phyloP scores from a whole-genome alignment of 257 asterid genomes.

The Verbena officinalis region DNA sequence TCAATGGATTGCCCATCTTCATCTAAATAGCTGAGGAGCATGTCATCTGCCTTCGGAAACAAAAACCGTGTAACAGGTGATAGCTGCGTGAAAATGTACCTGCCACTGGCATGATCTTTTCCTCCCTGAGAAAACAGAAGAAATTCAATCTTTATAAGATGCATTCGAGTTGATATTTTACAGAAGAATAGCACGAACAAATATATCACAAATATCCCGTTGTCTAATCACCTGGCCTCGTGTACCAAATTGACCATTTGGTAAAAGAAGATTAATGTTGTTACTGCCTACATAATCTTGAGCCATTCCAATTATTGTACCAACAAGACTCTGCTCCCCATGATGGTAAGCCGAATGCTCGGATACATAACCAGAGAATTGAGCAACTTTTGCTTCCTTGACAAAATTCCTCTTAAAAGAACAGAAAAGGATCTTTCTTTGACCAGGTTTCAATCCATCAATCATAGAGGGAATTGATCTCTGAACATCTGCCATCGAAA shows the following conservation, averaged over 20 bases:
- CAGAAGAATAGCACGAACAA: background rate
- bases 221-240: constrained; percentile 66
- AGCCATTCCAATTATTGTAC: constrained; percentile 98
- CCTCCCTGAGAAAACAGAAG: constrained; percentile 84
- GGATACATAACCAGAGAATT: constrained; percentile 94
- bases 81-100: constrained; percentile 80
- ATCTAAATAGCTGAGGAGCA: constrained; percentile 74
- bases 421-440: constrained; percentile 90
- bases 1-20: constrained; percentile 96
- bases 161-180: background rate
- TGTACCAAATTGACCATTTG: constrained; percentile 98
- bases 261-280: constrained; percentile 84
- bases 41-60: constrained; percentile 90
- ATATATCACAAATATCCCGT: background rate
- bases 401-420: constrained; percentile 87
- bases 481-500: constrained; percentile 93
- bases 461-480: constrained; percentile 99
- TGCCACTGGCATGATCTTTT: constrained; percentile 96
- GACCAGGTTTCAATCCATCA: constrained; percentile 99
- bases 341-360: constrained; percentile 99
- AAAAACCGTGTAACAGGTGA: constrained; percentile 66
- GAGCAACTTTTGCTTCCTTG: constrained; percentile 91
- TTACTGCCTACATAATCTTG: constrained; percentile 93
- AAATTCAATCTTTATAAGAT: background rate
- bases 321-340: constrained; percentile 93